Evolutionary conservation across 1,139 yeast species (phyloP), one percentile per base, ranked within the genome.

Genomic region (Taphrina pruni): DNA sequence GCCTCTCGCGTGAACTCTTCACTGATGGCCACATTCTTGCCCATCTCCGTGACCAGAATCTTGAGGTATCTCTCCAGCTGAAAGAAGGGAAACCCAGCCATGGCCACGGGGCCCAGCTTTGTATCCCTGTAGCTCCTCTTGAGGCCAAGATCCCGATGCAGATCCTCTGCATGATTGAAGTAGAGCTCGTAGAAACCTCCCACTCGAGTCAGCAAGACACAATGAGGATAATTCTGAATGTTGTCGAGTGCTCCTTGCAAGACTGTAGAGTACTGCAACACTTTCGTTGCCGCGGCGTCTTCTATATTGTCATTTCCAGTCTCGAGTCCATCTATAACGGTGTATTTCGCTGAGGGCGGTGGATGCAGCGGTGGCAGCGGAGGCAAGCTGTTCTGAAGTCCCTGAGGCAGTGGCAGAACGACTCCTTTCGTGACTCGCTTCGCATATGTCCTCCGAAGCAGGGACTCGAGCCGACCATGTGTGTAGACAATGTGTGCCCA

Each of bases 51-150:
- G 0, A 93, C 96, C 58, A 93, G 82, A 1, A 86, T 81, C 74
- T 87, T 87, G 52, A 92, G 84, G 74, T 90, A 92, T 71, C 91
- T 85, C 70, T 88, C 89, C 43, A 92, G 78, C 72, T 88, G 92
- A 62, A 79, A 79, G 9, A 84, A 81, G 0, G 99, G 98, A 75
- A 94, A 94, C 0, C 99, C 99, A 0, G 97, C 91, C 90, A 94
- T 91, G 0, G 96, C 86, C 0, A 92, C 86, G 8, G 78, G 78
- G 48, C 78, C 81, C 50, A 85, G 84, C 72, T 79, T 77, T 17
- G 77, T 74, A n/a, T 62, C 66, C 75, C 80, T 84, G 65, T 80
- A 81, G 4, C 89, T 85, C 7, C 86, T 78, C 58, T 85, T 83
- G 39, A 94, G 79, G 48, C 93, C 93, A 66, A 94, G 78, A 70